These are phyloP conservation scores for Skeletonema tropicum DNA, from an alignment of 108 stramenopile genomes.

Conservation along the genomic window DNA sequence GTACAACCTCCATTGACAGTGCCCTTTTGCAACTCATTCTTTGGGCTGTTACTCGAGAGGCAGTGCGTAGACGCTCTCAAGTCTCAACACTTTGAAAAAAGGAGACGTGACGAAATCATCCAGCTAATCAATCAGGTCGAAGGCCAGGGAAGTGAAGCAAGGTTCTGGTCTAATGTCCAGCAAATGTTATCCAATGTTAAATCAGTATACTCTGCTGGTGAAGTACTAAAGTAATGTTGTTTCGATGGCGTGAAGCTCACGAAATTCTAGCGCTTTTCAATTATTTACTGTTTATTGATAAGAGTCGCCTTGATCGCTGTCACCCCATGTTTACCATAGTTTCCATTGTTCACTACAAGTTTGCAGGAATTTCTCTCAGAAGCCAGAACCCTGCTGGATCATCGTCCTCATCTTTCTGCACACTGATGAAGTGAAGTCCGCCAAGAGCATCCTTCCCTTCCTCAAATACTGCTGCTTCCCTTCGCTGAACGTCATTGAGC, in stretches of 20 bases:
- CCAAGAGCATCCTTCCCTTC: slow-evolving; percentile 87
- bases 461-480: slow-evolving; percentile 91
- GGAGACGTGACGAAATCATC: slow-evolving; percentile 27
- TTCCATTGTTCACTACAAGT: slow-evolving; percentile 26
- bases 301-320: neutral
- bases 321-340: neutral
- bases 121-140: slow-evolving; percentile 17
- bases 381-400: slow-evolving; percentile 97
- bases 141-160: neutral
- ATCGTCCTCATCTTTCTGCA: slow-evolving; percentile 90
- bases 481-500: slow-evolving; percentile 83
- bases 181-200: neutral
- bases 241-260: neutral
- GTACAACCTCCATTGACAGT: slow-evolving; percentile 71
- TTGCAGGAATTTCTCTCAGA: slow-evolving; percentile 76
- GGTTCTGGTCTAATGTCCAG: neutral
- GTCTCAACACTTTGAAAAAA: slow-evolving; percentile 68
- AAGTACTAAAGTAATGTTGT: neutral
- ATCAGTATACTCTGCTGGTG: neutral
- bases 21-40: slow-evolving; percentile 57
- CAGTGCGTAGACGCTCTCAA: slow-evolving; percentile 72
- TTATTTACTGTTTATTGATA: neutral
- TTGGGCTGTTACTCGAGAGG: slow-evolving; percentile 52
- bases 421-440: slow-evolving; percentile 93
- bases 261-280: neutral